Percentiles rank a stretch among this genome's conserved stretches.
Evolutionary conservation across 495 filamentous ascomycete genomes (phyloP).

Genomic region (Ascodesmis nigricans): DNA sequence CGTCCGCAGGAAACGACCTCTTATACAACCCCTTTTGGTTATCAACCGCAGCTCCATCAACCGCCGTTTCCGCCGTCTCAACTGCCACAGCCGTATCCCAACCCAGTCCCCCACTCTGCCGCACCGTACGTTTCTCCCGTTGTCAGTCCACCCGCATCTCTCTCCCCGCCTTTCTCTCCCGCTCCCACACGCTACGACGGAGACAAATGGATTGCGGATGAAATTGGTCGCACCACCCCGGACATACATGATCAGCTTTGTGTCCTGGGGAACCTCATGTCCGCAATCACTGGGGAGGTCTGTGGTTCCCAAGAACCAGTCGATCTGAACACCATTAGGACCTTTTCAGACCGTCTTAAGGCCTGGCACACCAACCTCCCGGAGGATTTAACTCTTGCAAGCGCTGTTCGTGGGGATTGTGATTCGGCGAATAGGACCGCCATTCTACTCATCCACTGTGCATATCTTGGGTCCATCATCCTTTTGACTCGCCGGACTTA

Average conservation of each 20-base stretch:
- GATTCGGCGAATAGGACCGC: conserved; percentile 14
- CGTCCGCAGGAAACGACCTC: no score
- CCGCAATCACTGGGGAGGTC: conserved; percentile 14
- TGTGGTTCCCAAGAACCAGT: conserved; percentile 5
- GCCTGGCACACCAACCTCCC: conserved; percentile 19
- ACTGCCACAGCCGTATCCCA: background rate
- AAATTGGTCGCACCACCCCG: no score
- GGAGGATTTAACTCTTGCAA: conserved; percentile 8
- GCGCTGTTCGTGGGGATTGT: conserved; percentile 7
- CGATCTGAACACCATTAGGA: conserved; percentile 10
- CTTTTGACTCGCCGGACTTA: conserved; percentile 39
- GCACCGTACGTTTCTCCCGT: no score
- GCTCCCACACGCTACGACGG: no score
- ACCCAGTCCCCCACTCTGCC: background rate
- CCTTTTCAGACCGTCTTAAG: conserved; percentile 13
- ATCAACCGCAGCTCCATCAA: no score
- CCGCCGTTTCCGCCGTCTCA: no score
- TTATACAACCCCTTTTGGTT: no score
- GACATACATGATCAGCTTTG: conserved; percentile 14
- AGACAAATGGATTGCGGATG: no score
- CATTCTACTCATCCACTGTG: conserved; percentile 17
- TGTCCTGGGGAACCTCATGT: conserved; percentile 16
- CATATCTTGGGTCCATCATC: conserved; percentile 33
- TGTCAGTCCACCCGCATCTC: no score
- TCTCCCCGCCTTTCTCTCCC: no score